phyloP scores from a whole-genome alignment of 2,329 filamentous ascomycete species.

The Plenodomus lindquistii region DNA sequence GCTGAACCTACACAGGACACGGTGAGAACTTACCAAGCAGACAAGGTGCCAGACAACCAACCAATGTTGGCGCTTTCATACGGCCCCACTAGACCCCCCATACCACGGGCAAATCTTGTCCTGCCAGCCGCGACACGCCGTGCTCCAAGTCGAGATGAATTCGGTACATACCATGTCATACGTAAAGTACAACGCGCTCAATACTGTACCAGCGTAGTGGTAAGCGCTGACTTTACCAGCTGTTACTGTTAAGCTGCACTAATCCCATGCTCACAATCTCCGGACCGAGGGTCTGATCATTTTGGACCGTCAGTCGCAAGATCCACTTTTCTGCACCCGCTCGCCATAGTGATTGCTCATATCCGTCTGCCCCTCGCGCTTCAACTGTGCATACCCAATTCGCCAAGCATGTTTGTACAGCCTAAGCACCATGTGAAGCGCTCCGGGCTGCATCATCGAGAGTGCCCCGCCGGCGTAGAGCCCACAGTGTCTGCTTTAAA shows the following conservation, averaged over 20 bases:
- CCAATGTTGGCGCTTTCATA: not conserved
- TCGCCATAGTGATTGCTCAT: constrained; percentile 15
- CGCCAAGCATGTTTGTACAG: constrained; percentile 25
- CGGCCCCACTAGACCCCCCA: not conserved
- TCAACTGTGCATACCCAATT: constrained; percentile 7
- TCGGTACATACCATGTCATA: constrained; percentile 1
- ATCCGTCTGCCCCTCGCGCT: constrained; percentile 7
- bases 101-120: not conserved
- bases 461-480: constrained; percentile 15
- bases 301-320: not conserved
- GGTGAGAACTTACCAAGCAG: constrained; percentile 1
- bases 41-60: not conserved
- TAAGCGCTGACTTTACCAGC: not conserved
- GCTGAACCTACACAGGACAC: too few relatives aligned
- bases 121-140: not conserved
- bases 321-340: constrained; percentile 29
- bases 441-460: constrained; percentile 4
- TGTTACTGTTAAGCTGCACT: not conserved
- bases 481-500: constrained; percentile 25
- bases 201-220: constrained; percentile 9
- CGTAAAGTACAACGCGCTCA: constrained; percentile 10
- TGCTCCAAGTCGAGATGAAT: not conserved
- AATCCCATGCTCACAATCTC: not conserved
- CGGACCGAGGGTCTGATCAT: not conserved
- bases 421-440: constrained; percentile 14